These are phyloP conservation scores for Coriaria nepalensis DNA, from an alignment of 306 rosid species.

Conservation along the genomic window DNA sequence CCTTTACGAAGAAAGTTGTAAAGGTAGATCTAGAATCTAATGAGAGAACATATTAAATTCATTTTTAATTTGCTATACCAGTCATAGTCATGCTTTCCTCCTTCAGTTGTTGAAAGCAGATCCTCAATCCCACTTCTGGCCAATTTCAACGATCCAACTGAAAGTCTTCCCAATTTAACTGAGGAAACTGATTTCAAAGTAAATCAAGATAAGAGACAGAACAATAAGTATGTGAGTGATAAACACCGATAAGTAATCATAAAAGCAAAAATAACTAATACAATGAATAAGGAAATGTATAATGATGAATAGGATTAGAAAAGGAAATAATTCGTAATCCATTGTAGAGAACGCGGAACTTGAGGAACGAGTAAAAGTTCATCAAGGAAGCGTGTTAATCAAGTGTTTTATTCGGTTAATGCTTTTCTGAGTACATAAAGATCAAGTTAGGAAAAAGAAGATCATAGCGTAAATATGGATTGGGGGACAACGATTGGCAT, in stretches of 20 bases:
- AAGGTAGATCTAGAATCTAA: neutral
- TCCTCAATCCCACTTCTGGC: constrained; percentile 66
- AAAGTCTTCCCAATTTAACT: constrained; percentile 76
- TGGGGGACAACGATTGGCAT: too few species aligned
- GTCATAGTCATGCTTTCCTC: constrained; percentile 93
- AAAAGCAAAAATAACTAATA: too few species aligned
- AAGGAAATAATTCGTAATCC: too few species aligned
- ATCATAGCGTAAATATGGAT: too few species aligned
- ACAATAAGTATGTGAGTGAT: neutral
- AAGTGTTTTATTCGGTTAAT: too few species aligned
- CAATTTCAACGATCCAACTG: constrained; percentile 65
- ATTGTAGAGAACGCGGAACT: too few species aligned
- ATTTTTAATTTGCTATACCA: constrained; percentile 31
- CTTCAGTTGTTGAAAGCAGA: constrained; percentile 61
- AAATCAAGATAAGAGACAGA: constrained; percentile 1
- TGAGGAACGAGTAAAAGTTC: too few species aligned
- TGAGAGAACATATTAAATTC: neutral
- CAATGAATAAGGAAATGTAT: neutral
- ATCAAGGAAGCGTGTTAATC: too few species aligned
- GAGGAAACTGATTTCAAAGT: constrained; percentile 27
- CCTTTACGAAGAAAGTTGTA: neutral
- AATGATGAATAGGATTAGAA: neutral
- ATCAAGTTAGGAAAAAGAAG: too few species aligned
- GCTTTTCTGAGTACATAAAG: too few species aligned
- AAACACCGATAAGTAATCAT: too few species aligned